phyloP scores from a whole-genome alignment of 139 green algal genomes.

The Dunaliella sp. region DNA sequence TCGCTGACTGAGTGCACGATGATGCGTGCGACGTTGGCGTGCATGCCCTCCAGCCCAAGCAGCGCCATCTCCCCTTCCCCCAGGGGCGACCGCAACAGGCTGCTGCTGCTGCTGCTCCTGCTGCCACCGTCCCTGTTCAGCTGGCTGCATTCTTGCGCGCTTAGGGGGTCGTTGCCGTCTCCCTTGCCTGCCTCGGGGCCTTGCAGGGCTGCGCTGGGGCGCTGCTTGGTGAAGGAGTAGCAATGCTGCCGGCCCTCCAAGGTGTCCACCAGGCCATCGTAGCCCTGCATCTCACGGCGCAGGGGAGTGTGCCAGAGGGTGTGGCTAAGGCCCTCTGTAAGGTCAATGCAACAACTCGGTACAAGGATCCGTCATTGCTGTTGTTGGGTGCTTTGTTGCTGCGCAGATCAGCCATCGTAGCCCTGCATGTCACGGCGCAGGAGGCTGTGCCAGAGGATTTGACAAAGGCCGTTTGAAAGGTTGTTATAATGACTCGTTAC shows the following conservation, averaged over 20 bases:
- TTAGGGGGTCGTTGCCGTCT: neutral
- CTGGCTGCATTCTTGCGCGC: too few relatives aligned
- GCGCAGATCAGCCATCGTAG: too few relatives aligned
- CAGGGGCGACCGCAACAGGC: slow-evolving; percentile 32
- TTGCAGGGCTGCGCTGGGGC: neutral
- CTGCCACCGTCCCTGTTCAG: neutral
- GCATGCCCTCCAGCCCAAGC: slow-evolving; percentile 67
- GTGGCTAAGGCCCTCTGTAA: too few relatives aligned
- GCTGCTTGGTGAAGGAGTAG: slow-evolving; percentile 33
- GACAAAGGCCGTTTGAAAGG: too few relatives aligned
- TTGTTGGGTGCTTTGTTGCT: too few relatives aligned
- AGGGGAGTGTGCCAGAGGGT: too few relatives aligned
- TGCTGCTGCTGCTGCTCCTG: neutral
- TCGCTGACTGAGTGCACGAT: slow-evolving; percentile 17
- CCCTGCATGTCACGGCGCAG: too few relatives aligned
- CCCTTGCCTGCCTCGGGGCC: neutral
- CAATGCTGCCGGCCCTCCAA: neutral
- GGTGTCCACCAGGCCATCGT: neutral
- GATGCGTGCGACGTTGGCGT: slow-evolving; percentile 31
- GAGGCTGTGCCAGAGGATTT: too few relatives aligned
- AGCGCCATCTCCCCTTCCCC: slow-evolving; percentile 58
- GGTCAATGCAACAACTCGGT: too few relatives aligned
- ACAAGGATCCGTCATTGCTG: too few relatives aligned
- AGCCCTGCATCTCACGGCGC: too few relatives aligned
- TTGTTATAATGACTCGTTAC: too few relatives aligned